Percentiles rank a stretch among this genome's conserved stretches.
Evolutionary conservation across 345 rosid genomes (phyloP).

Genomic region (Gossypium ekmanianum): DNA sequence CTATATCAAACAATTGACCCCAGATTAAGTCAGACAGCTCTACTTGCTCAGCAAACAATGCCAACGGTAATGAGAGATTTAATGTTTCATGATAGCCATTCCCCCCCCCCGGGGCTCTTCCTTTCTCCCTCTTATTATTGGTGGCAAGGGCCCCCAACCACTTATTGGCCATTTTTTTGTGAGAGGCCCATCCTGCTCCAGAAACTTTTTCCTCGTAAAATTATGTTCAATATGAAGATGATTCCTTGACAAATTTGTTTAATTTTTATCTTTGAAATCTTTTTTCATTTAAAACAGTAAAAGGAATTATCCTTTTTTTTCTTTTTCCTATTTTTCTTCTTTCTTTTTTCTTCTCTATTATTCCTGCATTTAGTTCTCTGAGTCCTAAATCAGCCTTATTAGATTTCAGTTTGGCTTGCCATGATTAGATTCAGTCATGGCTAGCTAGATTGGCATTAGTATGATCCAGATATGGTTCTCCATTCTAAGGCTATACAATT

Average conservation of each 20-base stretch:
- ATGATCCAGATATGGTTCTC: not conserved
- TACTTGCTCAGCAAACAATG: constrained; percentile 18
- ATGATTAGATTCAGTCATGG: not conserved
- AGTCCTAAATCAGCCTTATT: not conserved
- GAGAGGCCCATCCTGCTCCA: not conserved
- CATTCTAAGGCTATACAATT: not conserved
- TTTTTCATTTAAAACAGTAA: not conserved
- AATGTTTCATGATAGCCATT: not conserved
- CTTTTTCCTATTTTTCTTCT: not conserved
- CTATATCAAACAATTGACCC: constrained; percentile 57
- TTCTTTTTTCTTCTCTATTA: not conserved
- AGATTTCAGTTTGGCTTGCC: not conserved
- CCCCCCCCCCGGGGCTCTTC: not conserved
- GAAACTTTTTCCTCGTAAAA: not conserved
- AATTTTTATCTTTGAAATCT: not conserved
- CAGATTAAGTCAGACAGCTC: constrained; percentile 36
- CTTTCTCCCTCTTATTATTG: not conserved
- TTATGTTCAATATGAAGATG: not conserved
- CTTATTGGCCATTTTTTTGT: not conserved
- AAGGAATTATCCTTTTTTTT: not conserved
- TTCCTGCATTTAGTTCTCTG: not conserved
- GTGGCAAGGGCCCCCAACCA: not conserved
- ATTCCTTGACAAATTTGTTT: not conserved
- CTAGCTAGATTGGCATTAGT: not conserved
- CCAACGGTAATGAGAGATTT: constrained; percentile 20